Conservation (phyloP, 768 basidiomycete species). For the Leucogyrophana mollusca region DNA sequence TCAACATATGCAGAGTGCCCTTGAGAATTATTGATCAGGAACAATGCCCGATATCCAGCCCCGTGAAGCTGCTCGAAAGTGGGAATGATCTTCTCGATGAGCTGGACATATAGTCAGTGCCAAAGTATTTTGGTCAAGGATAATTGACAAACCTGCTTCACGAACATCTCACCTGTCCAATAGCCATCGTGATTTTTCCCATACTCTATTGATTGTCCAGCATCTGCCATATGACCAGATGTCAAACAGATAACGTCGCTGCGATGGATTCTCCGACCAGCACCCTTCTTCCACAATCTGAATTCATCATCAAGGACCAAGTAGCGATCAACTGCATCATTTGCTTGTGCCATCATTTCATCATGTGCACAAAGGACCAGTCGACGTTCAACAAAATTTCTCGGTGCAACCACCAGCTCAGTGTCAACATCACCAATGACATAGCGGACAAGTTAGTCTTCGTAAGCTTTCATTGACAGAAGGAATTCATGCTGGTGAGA, state of each 20-base stretch:
- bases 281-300: conserved; percentile 36
- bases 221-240: conserved; percentile 18
- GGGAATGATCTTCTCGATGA: conserved; percentile 6
- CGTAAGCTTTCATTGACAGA: conserved; percentile 19
- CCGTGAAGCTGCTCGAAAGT: conserved; percentile 14
- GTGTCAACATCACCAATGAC: conserved; percentile 11
- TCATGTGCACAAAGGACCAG: conserved; percentile 29
- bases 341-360: conserved; percentile 41
- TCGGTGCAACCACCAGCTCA: not conserved
- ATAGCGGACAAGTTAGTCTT: conserved; percentile 2
- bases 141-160: conserved; percentile 6
- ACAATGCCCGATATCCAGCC: conserved; percentile 15
- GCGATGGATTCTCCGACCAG: conserved; percentile 35
- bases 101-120: not conserved
- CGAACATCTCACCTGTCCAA: conserved; percentile 6
- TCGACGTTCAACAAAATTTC: conserved; percentile 16
- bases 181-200: conserved; percentile 10
- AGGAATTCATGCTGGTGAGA: conserved; percentile 18
- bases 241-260: conserved; percentile 36
- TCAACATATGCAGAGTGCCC: conserved; percentile 23
- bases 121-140: too few species aligned
- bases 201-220: conserved; percentile 5
- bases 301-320: conserved; percentile 37
- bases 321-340: conserved; percentile 30
- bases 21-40: conserved; percentile 23